Base-by-base conservation (phyloP, 192 early-diverging fungal genomes). In the Mortierella hygrophila region DNA sequence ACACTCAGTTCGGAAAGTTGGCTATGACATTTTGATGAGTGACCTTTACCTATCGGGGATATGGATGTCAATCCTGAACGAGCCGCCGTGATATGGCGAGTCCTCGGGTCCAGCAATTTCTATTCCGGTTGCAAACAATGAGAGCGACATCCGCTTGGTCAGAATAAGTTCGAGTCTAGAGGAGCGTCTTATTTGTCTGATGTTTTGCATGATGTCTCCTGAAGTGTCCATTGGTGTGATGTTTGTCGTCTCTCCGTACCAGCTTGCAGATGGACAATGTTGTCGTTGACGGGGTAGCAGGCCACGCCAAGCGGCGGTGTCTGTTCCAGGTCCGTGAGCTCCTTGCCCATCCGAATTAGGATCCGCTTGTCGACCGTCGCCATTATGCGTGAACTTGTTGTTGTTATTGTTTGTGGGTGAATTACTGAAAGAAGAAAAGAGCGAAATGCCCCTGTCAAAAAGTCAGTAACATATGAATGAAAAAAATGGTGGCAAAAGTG, bases 71-170 rank as follows among this genome's bases (percentile, higher is more conserved):
- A 96, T 74, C 46, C 88, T 84, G 74, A 96, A 96, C 0, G 79
- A 87, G 11, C 95, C 95, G 5, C 80, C 79, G 47, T 90, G 90
- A 76, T 94, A 96, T 6, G 95, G 95, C 23, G 94, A 93, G 55
- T 93, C 92, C 11, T 80, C 78, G 8, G 94, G 94, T 29, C 95
- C 95, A 52, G 78, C 87, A 0, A 94, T 74, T 26, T 89, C 92
- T 93, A 78, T 71, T 29, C 40, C 55, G 3, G 26, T 60, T 54
- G 15, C 41, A 16, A 32, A 23, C 3, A 46, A 3, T 2, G 54
- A 10, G 60, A 46, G 18, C 44, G 10, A 16, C 32, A 26, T 47
- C 5, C 20, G 29, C n/a, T 20, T 10, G 49, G 16, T 77, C 7
- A 35, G 60, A 20, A 35, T 15, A 11, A 38, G 21, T 9, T 20